Base-by-base conservation (phyloP, 2,329 filamentous ascomycete genomes). In the Verticillium nonalfalfae region DNA sequence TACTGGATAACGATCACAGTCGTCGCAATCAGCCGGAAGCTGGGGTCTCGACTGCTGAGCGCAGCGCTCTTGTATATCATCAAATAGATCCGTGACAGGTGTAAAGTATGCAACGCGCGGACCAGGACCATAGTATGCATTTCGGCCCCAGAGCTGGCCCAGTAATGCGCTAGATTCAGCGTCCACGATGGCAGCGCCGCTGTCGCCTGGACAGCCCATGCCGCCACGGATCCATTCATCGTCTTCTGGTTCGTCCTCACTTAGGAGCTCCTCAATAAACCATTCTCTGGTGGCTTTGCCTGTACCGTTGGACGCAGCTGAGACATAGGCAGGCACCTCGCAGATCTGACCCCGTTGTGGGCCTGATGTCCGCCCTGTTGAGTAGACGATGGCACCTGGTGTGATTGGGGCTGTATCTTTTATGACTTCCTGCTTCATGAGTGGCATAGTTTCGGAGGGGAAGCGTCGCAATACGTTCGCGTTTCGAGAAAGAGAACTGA, bases 1-100 rank as follows among this genome's bases (percentile, higher is more conserved):
- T 2, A 73, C 69, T 1, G 76, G 70, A 62, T 74, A 78, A 5
- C 73, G 69, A 38, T 77, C 76, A 7, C 71, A 73, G 33, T 79
- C 76, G 50, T 78, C 73, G 3, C 75, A 73, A 57, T 75, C 68
- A 60, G 76, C 74, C 0, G 78, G 78, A 26, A 79, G 72, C 60
- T 72, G 71, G 0, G 78, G 77, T 15, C 76, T 72, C 7, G 67
- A 66, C 54, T 74, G 69, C 65, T 78, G 71, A 2, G 72, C 75
- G 57, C 76, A 79, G 58, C 73, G 74, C 64, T 80, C 78, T 61
- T 79, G 76, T 31, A 79, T 77, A 56, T 80, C 78, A 45, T 80
- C 77, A 26, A 80, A 75, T 14, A 80, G 70, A 62, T 80, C 78
- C 35, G 70, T 66, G 18, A 79, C 73, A 1, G 78, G 77, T 4